A percentile compares a stretch with the other conserved stretches of the same genome.
Conservation (phyloP, 1,284 basidiomycete genomes). For the Fomes fomentarius region DNA sequence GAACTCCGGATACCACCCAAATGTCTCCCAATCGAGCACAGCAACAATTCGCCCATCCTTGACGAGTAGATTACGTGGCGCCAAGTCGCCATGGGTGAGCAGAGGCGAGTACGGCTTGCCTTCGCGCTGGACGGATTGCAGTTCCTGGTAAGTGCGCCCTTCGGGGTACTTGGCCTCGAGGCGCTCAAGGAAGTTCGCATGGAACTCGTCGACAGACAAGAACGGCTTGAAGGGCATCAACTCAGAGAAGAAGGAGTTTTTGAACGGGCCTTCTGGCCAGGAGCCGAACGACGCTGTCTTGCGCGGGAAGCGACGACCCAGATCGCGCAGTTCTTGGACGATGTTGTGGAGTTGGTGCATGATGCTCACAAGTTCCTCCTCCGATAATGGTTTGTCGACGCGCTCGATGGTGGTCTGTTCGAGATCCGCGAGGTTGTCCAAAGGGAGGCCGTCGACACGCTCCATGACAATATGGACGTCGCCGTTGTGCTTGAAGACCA, state of each 20-base stretch:
- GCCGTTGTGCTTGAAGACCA: slow-evolving; percentile 3
- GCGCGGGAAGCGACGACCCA: not conserved
- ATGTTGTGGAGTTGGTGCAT: not conserved
- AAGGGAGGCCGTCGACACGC: too few relatives aligned
- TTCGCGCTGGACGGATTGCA: too few relatives aligned
- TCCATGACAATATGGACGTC: slow-evolving; percentile 3
- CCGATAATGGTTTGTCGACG: too few relatives aligned
- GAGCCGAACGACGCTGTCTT: not conserved
- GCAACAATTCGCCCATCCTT: slow-evolving; percentile 13
- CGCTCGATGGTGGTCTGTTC: too few relatives aligned
- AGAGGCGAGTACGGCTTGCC: too few relatives aligned
- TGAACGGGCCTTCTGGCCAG: not conserved
- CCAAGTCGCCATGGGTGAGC: slow-evolving; percentile 7
- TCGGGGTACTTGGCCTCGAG: too few relatives aligned
- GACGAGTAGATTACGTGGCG: slow-evolving; percentile 18
- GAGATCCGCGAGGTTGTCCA: too few relatives aligned
- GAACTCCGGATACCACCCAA: slow-evolving; percentile 26
- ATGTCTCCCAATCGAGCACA: slow-evolving; percentile 26
- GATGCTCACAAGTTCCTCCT: not conserved
- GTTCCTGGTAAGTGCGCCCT: too few relatives aligned
- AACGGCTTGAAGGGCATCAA: not conserved
- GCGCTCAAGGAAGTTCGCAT: not conserved
- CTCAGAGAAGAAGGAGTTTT: not conserved
- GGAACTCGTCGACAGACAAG: not conserved
- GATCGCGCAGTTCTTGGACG: not conserved